Evolutionary conservation across 495 filamentous ascomycete species (phyloP).

Genomic region (Podospora appendiculata): DNA sequence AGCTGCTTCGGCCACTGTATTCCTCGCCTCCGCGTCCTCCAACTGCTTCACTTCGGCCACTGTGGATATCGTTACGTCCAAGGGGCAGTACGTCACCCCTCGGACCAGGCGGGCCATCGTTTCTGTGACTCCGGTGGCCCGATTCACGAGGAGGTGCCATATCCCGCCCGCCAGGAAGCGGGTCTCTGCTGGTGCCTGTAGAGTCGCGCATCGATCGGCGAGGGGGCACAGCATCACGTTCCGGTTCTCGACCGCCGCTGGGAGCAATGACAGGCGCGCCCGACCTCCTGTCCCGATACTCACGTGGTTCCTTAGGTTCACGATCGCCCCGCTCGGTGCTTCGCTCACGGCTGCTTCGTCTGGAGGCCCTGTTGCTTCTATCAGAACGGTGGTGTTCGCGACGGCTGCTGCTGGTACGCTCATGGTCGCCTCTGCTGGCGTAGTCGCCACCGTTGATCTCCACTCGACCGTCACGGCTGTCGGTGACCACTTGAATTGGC

Average conservation of each 20-base stretch:
- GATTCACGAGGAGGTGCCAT: constrained; percentile 21
- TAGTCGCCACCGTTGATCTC: constrained; percentile 26
- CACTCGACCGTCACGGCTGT: constrained; percentile 18
- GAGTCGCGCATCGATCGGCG: constrained; percentile 18
- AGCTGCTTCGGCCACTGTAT: constrained; percentile 13
- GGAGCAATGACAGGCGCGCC: background rate
- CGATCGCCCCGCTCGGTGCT: constrained; percentile 26
- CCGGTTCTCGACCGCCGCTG: constrained; percentile 2
- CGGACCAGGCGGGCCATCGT: constrained; percentile 8
- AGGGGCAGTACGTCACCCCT: constrained; percentile 3
- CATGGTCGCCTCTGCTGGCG: constrained; percentile 26
- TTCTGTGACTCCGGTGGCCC: constrained; percentile 14
- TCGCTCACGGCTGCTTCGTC: constrained; percentile 37
- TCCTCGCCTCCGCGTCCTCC: constrained; percentile 10
- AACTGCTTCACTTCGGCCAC: constrained; percentile 4
- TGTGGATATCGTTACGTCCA: background rate
- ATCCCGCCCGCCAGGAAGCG: constrained; percentile 11
- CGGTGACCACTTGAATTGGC: constrained; percentile 21
- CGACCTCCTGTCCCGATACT: constrained; percentile 24
- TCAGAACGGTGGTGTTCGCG: constrained; percentile 34
- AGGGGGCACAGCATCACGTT: constrained; percentile 9
- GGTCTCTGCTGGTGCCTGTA: constrained; percentile 8
- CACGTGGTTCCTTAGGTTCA: constrained; percentile 30
- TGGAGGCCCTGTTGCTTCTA: constrained; percentile 29
- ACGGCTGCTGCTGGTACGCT: constrained; percentile 35